These are phyloP conservation scores for Penicillium cosmopolitanum DNA, from an alignment of 495 filamentous ascomycete species.

Conservation along the genomic window DNA sequence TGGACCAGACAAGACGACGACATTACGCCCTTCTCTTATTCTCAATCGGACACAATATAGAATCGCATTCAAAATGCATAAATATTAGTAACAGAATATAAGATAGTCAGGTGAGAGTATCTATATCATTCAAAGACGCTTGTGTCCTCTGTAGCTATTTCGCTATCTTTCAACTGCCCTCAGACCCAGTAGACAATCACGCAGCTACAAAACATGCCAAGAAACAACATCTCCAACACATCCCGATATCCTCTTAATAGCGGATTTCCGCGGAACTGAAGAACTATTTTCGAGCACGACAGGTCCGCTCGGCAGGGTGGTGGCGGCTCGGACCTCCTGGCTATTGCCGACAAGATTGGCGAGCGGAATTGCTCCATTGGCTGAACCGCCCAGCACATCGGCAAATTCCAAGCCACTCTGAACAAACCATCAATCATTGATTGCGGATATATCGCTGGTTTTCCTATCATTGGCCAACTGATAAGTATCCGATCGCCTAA, in stretches of 20 bases:
- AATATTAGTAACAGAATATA: too few relatives aligned
- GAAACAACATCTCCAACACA: not conserved
- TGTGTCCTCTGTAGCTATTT: too few relatives aligned
- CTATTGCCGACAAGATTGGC: constrained; percentile 6
- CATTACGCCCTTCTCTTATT: too few relatives aligned
- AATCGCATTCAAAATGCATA: too few relatives aligned
- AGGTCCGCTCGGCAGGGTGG: not conserved
- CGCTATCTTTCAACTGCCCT: too few relatives aligned
- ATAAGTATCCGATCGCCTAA: not conserved
- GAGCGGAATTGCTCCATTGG: constrained; percentile 5
- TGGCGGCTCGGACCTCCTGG: constrained; percentile 1
- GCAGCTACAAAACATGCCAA: too few relatives aligned
- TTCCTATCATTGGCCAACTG: not conserved
- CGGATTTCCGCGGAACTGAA: not conserved
- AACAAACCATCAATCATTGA: not conserved
- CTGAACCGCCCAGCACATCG: not conserved
- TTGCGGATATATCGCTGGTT: not conserved
- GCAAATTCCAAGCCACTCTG: constrained; percentile 3
- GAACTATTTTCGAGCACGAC: not conserved
- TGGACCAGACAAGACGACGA: too few relatives aligned
- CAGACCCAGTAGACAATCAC: too few relatives aligned
- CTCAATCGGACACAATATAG: too few relatives aligned
- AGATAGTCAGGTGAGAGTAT: too few relatives aligned
- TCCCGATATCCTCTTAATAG: not conserved
- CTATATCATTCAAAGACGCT: too few relatives aligned